A percentile compares a stretch with the other conserved stretches of the same genome.
Conservation (phyloP, 352 stramenopile species). For the Globisporangium middletonii region DNA sequence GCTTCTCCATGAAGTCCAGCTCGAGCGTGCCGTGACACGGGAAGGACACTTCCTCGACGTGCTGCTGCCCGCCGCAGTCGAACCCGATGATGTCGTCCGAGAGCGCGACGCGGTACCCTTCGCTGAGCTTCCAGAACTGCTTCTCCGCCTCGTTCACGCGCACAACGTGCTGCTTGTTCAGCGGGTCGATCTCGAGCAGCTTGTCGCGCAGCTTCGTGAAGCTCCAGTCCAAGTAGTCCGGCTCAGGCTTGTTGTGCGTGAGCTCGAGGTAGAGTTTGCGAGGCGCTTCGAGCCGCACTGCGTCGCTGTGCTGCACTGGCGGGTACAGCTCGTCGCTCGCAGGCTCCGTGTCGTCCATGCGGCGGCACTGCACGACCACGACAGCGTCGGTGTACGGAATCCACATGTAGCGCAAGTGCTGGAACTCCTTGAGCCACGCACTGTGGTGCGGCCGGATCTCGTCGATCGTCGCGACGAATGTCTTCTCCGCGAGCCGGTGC, state of each 20-base stretch:
- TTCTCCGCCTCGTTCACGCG: conserved; percentile 94
- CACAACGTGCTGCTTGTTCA: conserved; percentile 91
- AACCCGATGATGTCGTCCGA: conserved; percentile 97
- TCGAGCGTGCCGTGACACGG: conserved; percentile 77
- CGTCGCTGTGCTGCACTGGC: conserved; percentile 33
- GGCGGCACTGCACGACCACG: conserved; percentile 91
- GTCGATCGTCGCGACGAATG: conserved; percentile 83
- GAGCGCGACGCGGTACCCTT: conserved; percentile 88
- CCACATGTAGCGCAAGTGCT: conserved; percentile 98
- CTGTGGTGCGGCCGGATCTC: conserved; percentile 84
- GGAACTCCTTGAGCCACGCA: conserved; percentile 64
- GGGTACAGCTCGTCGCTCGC: conserved; percentile 36
- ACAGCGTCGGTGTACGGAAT: conserved; percentile 96
- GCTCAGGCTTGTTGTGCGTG: conserved; percentile 40
- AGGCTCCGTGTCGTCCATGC: conserved; percentile 39
- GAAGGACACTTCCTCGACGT: conserved; percentile 97
- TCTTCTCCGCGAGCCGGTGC: conserved; percentile 93
- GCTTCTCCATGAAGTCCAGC: conserved; percentile 91
- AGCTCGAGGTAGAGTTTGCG: conserved; percentile 78
- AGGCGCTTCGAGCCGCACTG: conserved; percentile 71
- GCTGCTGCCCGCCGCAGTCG: conserved; percentile 98
- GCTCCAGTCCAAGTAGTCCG: conserved; percentile 68
- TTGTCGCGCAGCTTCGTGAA: conserved; percentile 85
- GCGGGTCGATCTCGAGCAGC: conserved; percentile 76
- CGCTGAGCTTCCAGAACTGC: conserved; percentile 93